phyloP scores from a whole-genome alignment of 441 rosid genomes.

The Euphorbia schlechtendalii region DNA sequence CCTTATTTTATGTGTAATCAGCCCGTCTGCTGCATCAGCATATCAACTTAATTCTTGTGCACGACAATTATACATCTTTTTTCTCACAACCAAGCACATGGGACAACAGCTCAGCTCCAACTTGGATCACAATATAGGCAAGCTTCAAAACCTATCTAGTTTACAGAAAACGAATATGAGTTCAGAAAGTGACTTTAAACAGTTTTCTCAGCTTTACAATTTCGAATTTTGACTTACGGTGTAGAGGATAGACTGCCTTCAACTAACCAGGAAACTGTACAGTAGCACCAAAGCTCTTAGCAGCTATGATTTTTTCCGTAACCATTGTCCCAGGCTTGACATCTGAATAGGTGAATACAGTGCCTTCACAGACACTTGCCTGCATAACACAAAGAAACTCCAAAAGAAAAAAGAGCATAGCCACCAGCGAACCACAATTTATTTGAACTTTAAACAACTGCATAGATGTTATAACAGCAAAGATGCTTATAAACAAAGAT shows the following conservation, averaged over 20 bases:
- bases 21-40: conserved; percentile 77
- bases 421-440: neutral
- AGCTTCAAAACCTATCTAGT: conserved; percentile 10
- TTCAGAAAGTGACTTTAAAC: conserved; percentile 55
- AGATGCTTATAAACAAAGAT: neutral
- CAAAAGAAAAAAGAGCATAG: neutral
- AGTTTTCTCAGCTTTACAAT: conserved; percentile 77
- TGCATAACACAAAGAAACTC: conserved; percentile 35
- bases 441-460: neutral
- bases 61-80: conserved; percentile 95
- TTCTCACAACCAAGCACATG: conserved; percentile 98
- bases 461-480: neutral
- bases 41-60: conserved; percentile 88
- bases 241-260: conserved; percentile 95
- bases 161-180: conserved; percentile 4
- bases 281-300: conserved; percentile 88
- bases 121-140: too few relatives aligned
- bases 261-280: conserved; percentile 96
- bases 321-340: conserved; percentile 97
- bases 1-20: conserved; percentile 56
- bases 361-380: conserved; percentile 96
- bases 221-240: conserved; percentile 97
- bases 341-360: too few relatives aligned
- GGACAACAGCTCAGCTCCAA: conserved; percentile 79
- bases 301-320: conserved; percentile 66